Base-by-base conservation (phyloP, 805 yeast species). In the Hanseniaspora clermontiae region DNA sequence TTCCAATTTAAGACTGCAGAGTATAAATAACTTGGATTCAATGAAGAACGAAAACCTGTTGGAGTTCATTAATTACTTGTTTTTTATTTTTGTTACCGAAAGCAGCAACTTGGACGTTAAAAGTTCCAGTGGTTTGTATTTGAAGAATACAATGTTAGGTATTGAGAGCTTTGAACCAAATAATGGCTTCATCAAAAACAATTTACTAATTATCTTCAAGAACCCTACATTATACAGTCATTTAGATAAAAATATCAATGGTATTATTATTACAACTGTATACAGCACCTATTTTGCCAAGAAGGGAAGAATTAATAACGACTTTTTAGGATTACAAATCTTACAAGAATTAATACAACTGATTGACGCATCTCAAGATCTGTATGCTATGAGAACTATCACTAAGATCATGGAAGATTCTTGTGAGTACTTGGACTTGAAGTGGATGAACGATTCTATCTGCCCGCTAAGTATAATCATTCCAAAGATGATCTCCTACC, bases 331-430 rank as follows among this genome's bases (percentile, higher is more conserved):
- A 0, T 73, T 85, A 45, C 71, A 74, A 29, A 74, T 84, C 32
- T 70, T 91, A n/a, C 81, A 84, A 1, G 82, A 79, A 60, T 72
- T 91, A 50, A 68, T 90, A 61, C 78, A 77, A 52, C 69, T 89
- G 65, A 77, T 85, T 5, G 74, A 76, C 43, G 67, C 74, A 55
- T 68, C 70, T 8, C 76, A 74, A 12, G 74, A 78, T 32, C 63
- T 65, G n/a, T 64, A 72, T 0, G 63, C 67, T 42, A 78, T 87
- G 68, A 76, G 84, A 60, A 90, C 97, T 0, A 72, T 93, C 59
- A 75, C 84, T 40, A 88, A 90, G 67, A 84, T 93, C 51, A 87
- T 96, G 73, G 98, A 93, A 67, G 98, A 93, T 69, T 80, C 87
- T 31, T 80, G 82, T 9, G 72, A 73, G 48, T 69, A 77, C 39